phyloP scores from a whole-genome alignment of 2,329 filamentous ascomycete species.

The Didymella exigua region DNA sequence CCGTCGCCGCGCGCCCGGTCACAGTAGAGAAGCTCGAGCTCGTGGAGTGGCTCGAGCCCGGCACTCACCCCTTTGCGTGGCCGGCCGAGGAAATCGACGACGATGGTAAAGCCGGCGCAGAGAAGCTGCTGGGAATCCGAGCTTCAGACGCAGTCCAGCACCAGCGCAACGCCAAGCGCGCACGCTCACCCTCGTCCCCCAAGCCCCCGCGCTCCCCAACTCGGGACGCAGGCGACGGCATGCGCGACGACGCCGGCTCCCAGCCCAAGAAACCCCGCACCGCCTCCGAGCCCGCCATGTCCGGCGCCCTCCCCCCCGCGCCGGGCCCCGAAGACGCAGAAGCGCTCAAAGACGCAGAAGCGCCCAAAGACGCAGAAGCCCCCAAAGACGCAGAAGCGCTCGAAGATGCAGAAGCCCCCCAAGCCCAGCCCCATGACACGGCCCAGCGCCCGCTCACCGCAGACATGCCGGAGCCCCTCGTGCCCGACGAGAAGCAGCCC shows the following conservation, averaged over 20 bases:
- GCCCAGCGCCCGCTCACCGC: neutral
- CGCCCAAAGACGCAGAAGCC: neutral
- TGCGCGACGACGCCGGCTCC: slow-evolving; percentile 21
- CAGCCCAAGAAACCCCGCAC: slow-evolving; percentile 34
- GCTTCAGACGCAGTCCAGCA: slow-evolving; percentile 39
- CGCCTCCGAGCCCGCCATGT: slow-evolving; percentile 41
- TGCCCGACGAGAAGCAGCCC: slow-evolving; percentile 14
- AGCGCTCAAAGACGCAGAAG: neutral
- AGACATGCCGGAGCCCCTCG: slow-evolving; percentile 10
- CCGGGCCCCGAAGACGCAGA: too few relatives aligned
- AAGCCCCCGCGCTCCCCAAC: neutral
- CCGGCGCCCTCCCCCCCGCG: slow-evolving; percentile 42
- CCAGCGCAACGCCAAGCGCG: slow-evolving; percentile 36
- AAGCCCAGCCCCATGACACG: neutral
- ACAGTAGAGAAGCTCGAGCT: slow-evolving; percentile 79
- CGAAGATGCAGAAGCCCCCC: neutral
- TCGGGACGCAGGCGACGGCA: neutral
- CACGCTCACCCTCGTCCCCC: slow-evolving; percentile 23
- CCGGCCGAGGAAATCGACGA: slow-evolving; percentile 77
- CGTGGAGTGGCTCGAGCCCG: slow-evolving; percentile 82
- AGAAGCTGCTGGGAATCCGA: slow-evolving; percentile 62
- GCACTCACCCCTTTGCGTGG: slow-evolving; percentile 78
- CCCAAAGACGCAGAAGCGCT: neutral
- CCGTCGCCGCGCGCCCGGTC: slow-evolving; percentile 81
- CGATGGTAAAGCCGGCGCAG: slow-evolving; percentile 76